These are phyloP conservation scores for Verticillium nonalfalfae DNA, from an alignment of 2,329 filamentous ascomycete species.

Conservation along the genomic window DNA sequence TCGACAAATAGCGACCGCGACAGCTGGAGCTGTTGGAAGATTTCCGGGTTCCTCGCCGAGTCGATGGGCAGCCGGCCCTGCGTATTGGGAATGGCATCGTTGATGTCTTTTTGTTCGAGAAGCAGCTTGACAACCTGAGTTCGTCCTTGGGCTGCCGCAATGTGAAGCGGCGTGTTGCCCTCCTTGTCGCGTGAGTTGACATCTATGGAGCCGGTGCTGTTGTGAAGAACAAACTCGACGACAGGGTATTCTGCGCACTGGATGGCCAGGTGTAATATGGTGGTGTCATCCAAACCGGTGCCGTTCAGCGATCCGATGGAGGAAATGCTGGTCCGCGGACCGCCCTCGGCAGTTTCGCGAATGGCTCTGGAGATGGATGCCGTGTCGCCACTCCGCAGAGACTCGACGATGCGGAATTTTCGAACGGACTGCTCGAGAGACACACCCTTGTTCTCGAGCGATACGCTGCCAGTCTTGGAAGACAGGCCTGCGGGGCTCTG, in stretches of 20 bases:
- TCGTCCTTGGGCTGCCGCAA: slow-evolving; percentile 79
- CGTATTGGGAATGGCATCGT: slow-evolving; percentile 81
- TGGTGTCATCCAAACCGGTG: slow-evolving; percentile 67
- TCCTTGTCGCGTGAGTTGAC: slow-evolving; percentile 88
- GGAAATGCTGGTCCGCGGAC: slow-evolving; percentile 50
- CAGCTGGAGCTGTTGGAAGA: slow-evolving; percentile 91
- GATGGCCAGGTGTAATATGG: slow-evolving; percentile 85
- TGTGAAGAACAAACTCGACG: slow-evolving; percentile 88
- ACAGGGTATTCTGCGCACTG: slow-evolving; percentile 92
- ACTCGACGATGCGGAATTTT: slow-evolving; percentile 92
- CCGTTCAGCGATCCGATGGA: slow-evolving; percentile 37
- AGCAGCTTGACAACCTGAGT: slow-evolving; percentile 75
- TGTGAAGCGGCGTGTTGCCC: slow-evolving; percentile 87
- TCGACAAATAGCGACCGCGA: slow-evolving; percentile 87
- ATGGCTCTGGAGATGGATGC: slow-evolving; percentile 84
- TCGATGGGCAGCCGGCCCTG: slow-evolving; percentile 83
- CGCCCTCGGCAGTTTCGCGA: slow-evolving; percentile 53
- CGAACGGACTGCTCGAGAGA: slow-evolving; percentile 89
- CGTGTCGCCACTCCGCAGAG: slow-evolving; percentile 83
- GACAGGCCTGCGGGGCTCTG: slow-evolving; percentile 13
- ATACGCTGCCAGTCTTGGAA: slow-evolving; percentile 11
- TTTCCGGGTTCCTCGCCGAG: slow-evolving; percentile 83
- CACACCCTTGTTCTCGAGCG: slow-evolving; percentile 33
- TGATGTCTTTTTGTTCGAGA: slow-evolving; percentile 75
- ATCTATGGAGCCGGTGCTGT: slow-evolving; percentile 62